A percentile compares a stretch with the other conserved stretches of the same genome.
Evolutionary conservation across 495 filamentous ascomycete genomes (phyloP).

Genomic region (Margaritispora aquatica): DNA sequence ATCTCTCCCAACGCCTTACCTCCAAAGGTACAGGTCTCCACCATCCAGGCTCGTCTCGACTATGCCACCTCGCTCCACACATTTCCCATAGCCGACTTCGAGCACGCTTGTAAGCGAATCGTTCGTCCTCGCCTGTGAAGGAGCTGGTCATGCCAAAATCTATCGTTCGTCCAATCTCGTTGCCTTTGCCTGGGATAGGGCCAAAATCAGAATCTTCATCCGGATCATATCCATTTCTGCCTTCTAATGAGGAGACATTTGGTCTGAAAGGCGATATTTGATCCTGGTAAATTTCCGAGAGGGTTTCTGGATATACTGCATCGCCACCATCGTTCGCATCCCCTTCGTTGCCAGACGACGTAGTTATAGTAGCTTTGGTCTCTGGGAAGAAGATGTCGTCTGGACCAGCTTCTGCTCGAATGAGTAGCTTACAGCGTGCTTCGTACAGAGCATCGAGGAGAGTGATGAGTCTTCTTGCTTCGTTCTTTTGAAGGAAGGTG

Average conservation of each 20-base stretch:
- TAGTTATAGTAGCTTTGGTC: slow-evolving; percentile 4
- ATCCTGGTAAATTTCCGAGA: slow-evolving; percentile 66
- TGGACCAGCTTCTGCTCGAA: slow-evolving; percentile 50
- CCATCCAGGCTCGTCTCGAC: slow-evolving; percentile 45
- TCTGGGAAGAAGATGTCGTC: slow-evolving; percentile 69
- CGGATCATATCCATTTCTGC: slow-evolving; percentile 32
- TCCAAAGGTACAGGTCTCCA: slow-evolving; percentile 57
- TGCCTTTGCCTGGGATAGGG: slow-evolving; percentile 24
- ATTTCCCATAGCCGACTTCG: slow-evolving; percentile 65
- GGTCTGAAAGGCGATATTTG: slow-evolving; percentile 62
- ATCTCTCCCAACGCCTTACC: slow-evolving; percentile 52
- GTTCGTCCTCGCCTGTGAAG: slow-evolving; percentile 68
- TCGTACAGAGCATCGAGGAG: slow-evolving; percentile 68
- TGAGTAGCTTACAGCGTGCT: slow-evolving; percentile 55
- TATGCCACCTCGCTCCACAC: slow-evolving; percentile 59
- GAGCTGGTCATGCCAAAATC: slow-evolving; percentile 50
- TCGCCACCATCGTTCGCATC: slow-evolving; percentile 34
- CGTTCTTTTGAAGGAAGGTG: slow-evolving; percentile 55
- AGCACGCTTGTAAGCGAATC: slow-evolving; percentile 65
- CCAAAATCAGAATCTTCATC: slow-evolving; percentile 33
- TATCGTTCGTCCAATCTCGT: slow-evolving; percentile 15
- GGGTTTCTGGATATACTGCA: slow-evolving; percentile 57
- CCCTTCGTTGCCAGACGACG: not conserved
- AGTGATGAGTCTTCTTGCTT: slow-evolving; percentile 66
- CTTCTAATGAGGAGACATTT: slow-evolving; percentile 54